phyloP scores from a whole-genome alignment of 2,329 filamentous ascomycete genomes.

The Hymenoscyphus linearis region DNA sequence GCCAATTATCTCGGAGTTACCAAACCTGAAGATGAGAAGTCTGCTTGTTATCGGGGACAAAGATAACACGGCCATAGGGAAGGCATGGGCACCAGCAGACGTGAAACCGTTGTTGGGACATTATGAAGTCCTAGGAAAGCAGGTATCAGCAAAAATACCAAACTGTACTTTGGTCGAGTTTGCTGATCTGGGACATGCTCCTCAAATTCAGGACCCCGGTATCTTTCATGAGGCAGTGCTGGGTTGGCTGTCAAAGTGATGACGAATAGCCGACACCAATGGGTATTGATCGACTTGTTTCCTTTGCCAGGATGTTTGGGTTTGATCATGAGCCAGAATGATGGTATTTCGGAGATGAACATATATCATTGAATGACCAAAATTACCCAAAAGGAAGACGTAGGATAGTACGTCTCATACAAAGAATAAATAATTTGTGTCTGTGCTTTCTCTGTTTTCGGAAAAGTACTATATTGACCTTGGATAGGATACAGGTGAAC shows the following conservation, averaged over 20 bases:
- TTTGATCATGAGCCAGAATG: too few species aligned
- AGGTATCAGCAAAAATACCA: slow-evolving; percentile 40
- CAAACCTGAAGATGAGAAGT: slow-evolving; percentile 40
- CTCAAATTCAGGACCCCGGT: slow-evolving; percentile 46
- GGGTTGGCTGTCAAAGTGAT: slow-evolving; percentile 36
- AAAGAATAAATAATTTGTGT: too few species aligned
- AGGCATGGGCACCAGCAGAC: slow-evolving; percentile 40
- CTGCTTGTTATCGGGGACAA: slow-evolving; percentile 46
- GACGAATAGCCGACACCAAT: neutral
- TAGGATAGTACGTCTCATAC: too few species aligned
- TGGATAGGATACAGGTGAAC: too few species aligned
- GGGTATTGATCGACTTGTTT: neutral
- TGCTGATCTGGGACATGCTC: slow-evolving; percentile 44
- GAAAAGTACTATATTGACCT: too few species aligned
- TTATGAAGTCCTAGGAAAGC: slow-evolving; percentile 45
- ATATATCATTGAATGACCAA: too few species aligned
- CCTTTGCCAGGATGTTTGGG: neutral
- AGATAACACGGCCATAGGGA: slow-evolving; percentile 51
- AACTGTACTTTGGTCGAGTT: slow-evolving; percentile 43
- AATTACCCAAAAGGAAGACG: too few species aligned
- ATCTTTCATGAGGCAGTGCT: slow-evolving; percentile 43
- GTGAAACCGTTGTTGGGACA: slow-evolving; percentile 43
- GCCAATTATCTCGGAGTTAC: slow-evolving; percentile 46
- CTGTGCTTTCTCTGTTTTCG: too few species aligned
- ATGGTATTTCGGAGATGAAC: too few species aligned